These are phyloP conservation scores for Dissophora globulifera DNA, from an alignment of 192 early-diverging fungal species.

Conservation along the genomic window DNA sequence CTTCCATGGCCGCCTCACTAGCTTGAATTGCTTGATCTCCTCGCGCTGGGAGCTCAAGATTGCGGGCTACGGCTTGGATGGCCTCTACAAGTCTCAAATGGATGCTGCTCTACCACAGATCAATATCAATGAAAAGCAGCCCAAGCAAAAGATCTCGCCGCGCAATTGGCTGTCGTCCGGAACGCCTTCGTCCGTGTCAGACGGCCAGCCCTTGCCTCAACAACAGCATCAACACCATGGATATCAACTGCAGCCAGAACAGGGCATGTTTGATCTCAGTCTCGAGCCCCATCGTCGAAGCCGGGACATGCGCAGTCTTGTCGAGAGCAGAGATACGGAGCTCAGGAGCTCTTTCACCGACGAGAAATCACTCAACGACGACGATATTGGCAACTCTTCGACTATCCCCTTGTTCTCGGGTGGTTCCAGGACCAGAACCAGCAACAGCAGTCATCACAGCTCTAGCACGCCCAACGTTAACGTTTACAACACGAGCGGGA, in stretches of 20 bases:
- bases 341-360: not conserved
- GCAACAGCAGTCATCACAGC: constrained; percentile 7
- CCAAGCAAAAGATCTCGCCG: not conserved
- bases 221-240: too few relatives aligned
- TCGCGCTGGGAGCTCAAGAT: constrained; percentile 59
- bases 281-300: constrained; percentile 5
- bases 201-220: not conserved
- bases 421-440: not conserved
- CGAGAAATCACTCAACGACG: not conserved
- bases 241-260: too few relatives aligned
- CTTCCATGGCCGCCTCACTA: constrained; percentile 55
- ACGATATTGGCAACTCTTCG: not conserved
- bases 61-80: constrained; percentile 53
- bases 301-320: not conserved
- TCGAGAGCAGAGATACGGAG: not conserved
- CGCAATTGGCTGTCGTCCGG: constrained; percentile 7
- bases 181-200: not conserved
- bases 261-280: constrained; percentile 21
- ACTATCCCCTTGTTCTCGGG: not conserved
- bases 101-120: not conserved
- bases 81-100: constrained; percentile 37
- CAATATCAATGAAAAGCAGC: not conserved
- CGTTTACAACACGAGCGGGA: constrained; percentile 5
- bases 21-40: constrained; percentile 53
- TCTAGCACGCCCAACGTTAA: not conserved